A percentile compares a stretch with the other conserved stretches of the same genome.
These are phyloP conservation scores for Cyberlindnera petersonii DNA, from an alignment of 805 yeast species.

Conservation along the genomic window DNA sequence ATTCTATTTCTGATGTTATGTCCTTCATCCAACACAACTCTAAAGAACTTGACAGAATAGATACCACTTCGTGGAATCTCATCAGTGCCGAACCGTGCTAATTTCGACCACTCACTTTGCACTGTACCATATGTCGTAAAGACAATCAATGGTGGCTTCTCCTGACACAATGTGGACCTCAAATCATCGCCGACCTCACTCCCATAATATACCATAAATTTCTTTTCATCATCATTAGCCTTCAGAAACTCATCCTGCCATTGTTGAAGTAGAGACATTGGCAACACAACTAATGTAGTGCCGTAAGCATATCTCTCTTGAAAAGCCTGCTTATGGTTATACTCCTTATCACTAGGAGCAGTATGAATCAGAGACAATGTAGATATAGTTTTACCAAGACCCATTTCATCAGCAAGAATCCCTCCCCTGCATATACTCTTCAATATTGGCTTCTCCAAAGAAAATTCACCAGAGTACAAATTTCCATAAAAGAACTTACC, in stretches of 20 bases:
- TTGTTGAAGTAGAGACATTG: conserved; percentile 87
- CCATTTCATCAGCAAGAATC: conserved; percentile 94
- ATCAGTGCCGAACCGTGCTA: conserved; percentile 20
- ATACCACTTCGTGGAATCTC: conserved; percentile 45
- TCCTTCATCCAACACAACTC: conserved; percentile 85
- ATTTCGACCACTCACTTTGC: conserved; percentile 64
- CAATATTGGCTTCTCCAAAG: conserved; percentile 61
- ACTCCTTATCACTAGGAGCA: conserved; percentile 47
- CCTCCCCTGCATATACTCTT: conserved; percentile 71
- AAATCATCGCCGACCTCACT: conserved; percentile 49
- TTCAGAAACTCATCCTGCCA: conserved; percentile 81
- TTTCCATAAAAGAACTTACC: conserved; percentile 62
- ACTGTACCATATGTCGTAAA: conserved; percentile 88
- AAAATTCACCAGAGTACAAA: conserved; percentile 74
- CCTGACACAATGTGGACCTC: conserved; percentile 38
- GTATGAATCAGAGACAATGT: conserved; percentile 69
- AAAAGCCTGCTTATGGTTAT: conserved; percentile 1
- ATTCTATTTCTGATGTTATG: conserved; percentile 79
- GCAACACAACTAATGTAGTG: conserved; percentile 79
- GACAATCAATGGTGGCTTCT: conserved; percentile 60
- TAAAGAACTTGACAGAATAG: conserved; percentile 66
- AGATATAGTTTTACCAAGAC: conserved; percentile 89
- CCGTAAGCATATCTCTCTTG: conserved; percentile 51
- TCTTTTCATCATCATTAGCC: conserved; percentile 43
- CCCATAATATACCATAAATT: conserved; percentile 73